Conservation (phyloP, 1,284 basidiomycete species). For the Ustilago esculenta region DNA sequence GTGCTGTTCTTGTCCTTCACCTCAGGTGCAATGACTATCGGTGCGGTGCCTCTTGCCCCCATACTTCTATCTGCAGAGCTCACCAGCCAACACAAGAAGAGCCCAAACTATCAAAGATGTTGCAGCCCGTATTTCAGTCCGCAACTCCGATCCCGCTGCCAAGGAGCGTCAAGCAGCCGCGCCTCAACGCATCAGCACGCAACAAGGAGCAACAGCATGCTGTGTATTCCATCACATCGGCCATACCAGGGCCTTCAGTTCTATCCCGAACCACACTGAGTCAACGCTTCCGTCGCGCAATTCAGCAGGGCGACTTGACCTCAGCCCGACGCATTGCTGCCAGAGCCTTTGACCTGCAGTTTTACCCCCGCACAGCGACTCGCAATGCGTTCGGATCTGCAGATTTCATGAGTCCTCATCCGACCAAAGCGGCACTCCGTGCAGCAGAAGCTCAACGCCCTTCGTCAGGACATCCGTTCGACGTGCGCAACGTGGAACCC, state of each 20-base stretch:
- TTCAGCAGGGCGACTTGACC: conserved; percentile 47
- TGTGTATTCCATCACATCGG: background rate
- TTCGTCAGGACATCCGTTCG: conserved; percentile 35
- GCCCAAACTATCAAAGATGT: background rate
- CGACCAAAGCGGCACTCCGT: conserved; percentile 24
- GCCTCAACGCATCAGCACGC: background rate
- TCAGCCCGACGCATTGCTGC: conserved; percentile 40
- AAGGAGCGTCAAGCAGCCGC: conserved; percentile 9
- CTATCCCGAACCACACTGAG: conserved; percentile 34
- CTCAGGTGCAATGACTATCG: no score
- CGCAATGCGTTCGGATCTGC: background rate
- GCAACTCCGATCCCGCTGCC: conserved; percentile 2
- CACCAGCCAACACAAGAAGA: no score
- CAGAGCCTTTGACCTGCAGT: conserved; percentile 30
- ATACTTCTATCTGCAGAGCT: no score
- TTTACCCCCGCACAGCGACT: background rate
- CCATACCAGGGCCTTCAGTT: conserved; percentile 6
- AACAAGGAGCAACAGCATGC: background rate
- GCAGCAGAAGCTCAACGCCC: conserved; percentile 34
- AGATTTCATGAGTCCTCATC: background rate
- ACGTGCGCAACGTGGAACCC: conserved; percentile 40
- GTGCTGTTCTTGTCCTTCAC: no score
- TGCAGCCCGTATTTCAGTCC: conserved; percentile 6
- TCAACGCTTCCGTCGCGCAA: conserved; percentile 51
- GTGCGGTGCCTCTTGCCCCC: no score